Evolutionary conservation across 225 moss, liverwort and hornwort genomes (phyloP).

Genomic region (Marchantia polymorpha): DNA sequence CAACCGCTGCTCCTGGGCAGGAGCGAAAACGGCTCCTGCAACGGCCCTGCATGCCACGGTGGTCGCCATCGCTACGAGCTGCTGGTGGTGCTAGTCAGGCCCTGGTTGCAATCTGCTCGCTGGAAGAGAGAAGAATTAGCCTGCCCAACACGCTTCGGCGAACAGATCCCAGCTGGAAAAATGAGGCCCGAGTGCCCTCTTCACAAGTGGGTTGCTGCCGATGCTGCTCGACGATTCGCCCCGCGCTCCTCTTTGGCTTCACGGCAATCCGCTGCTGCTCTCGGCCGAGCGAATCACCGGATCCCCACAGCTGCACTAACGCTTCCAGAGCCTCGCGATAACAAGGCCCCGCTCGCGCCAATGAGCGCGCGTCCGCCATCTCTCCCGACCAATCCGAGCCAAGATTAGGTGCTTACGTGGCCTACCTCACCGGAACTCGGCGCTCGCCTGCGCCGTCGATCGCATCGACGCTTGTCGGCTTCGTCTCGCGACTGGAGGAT

Average conservation of each 20-base stretch:
- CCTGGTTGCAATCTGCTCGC: background rate
- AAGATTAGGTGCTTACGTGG: conserved; percentile 29
- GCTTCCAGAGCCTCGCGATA: conserved; percentile 15
- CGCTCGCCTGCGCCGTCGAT: background rate
- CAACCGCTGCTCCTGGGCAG: conserved; percentile 33
- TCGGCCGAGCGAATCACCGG: conserved; percentile 19
- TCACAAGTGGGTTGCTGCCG: background rate
- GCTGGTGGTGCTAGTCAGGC: background rate
- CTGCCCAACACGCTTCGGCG: background rate
- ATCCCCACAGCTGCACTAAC: background rate
- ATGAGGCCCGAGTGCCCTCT: background rate
- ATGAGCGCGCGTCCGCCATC: conserved; percentile 18
- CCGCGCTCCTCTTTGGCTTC: conserved; percentile 11
- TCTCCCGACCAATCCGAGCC: conserved; percentile 1
- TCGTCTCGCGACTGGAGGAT: background rate
- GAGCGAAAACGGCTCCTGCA: conserved; percentile 22
- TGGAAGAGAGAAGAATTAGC: background rate
- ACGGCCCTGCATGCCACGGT: conserved; percentile 34
- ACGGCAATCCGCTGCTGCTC: conserved; percentile 17
- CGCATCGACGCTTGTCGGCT: background rate
- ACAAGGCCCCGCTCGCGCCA: conserved; percentile 14
- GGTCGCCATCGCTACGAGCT: conserved; percentile 36
- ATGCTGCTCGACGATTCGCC: conserved; percentile 3
- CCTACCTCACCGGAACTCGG: background rate
- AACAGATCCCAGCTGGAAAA: background rate